Base-by-base conservation (phyloP, 2,329 filamentous ascomycete species). In the Gaeumannomyces sp. region DNA sequence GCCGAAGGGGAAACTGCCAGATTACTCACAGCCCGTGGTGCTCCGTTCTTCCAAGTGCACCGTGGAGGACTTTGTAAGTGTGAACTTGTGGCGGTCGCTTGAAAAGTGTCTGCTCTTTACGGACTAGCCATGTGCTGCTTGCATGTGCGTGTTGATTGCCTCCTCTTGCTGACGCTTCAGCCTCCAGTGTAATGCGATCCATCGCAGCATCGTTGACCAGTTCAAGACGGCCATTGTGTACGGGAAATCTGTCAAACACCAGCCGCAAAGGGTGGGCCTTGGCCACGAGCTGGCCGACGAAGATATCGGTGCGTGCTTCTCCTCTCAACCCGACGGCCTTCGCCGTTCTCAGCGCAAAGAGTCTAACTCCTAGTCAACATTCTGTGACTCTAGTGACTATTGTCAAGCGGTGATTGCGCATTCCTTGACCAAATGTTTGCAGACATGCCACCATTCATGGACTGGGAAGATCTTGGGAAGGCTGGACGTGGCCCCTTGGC, bases 221-320 rank as follows among this genome's bases (percentile, higher is more conserved):
- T 99, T 99, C 84, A 96, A 94, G 79, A 87, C 89, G 67, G 95
- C 95, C 64, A 89, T 99, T 74, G 95, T 99, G 58, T 99, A 98
- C 77, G 95, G 95, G 71, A 95, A 94, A 76, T 97, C 93, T 65
- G 94, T 98, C 71, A 98, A 98, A 84, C 95, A 99, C 80, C 95
- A 98, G 79, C 95, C 95, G 69, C 95, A 99, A 80, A 87, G 93
- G 73, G 95, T 98, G 68, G 95, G 95, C 62, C 84, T 99, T 69
- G 81, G 85, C 64, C 95, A 99, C 76, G 92, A 97, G 81, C 83
- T 99, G 73, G 92, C 88, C 65, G 95, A 99, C 76, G 95, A 99
- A 80, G 95, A 99, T 80, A 97, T 99, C 78, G 92, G 92, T 94
- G 83, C 80, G 89, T 82, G 25, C 29, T 53, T 60, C 8, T 5